Percentiles rank a stretch among this genome's conserved stretches.
Evolutionary conservation across 176 grass and related monocot genomes (phyloP).

Genomic region (Aechmea fasciata): DNA sequence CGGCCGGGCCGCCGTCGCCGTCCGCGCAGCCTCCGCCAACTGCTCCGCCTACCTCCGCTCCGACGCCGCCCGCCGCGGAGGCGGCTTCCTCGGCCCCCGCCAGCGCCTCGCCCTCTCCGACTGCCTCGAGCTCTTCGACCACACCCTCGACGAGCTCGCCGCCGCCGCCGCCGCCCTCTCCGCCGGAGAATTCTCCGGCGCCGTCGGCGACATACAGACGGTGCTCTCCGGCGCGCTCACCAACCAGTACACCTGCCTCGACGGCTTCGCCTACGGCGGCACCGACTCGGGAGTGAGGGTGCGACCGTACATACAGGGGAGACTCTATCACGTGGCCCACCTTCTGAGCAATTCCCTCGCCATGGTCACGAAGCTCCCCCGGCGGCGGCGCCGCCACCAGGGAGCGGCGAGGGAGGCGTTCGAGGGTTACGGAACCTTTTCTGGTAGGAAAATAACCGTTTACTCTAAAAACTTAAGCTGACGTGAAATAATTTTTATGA

Average conservation of each 20-base stretch:
- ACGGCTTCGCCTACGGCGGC: conserved; percentile 45
- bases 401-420: conserved; percentile 8
- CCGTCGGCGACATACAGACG: conserved; percentile 45
- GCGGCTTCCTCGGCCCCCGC: conserved; percentile 27
- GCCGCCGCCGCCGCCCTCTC: conserved; percentile 33
- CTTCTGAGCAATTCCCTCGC: conserved; percentile 72
- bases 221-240: conserved; percentile 78
- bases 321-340: conserved; percentile 77
- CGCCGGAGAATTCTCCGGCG: not conserved
- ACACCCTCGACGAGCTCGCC: conserved; percentile 43
- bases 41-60: conserved; percentile 53
- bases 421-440: conserved; percentile 3
- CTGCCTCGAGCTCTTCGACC: conserved; percentile 67
- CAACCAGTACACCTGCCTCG: conserved; percentile 91
- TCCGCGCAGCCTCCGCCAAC: conserved; percentile 43
- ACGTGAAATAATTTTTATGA: no score
- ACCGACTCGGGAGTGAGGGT: conserved; percentile 34
- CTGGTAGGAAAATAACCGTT: not conserved
- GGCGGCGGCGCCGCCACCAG: not conserved
- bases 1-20: conserved; percentile 38
- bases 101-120: conserved; percentile 54
- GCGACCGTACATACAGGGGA: conserved; percentile 60
- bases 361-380: conserved; percentile 64
- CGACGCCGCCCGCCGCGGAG: conserved; percentile 1
- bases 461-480: no score